A percentile compares a stretch with the other conserved stretches of the same genome.
phyloP scores from a whole-genome alignment of 371 early-diverging fungal genomes.

The Mortierella sp. region DNA sequence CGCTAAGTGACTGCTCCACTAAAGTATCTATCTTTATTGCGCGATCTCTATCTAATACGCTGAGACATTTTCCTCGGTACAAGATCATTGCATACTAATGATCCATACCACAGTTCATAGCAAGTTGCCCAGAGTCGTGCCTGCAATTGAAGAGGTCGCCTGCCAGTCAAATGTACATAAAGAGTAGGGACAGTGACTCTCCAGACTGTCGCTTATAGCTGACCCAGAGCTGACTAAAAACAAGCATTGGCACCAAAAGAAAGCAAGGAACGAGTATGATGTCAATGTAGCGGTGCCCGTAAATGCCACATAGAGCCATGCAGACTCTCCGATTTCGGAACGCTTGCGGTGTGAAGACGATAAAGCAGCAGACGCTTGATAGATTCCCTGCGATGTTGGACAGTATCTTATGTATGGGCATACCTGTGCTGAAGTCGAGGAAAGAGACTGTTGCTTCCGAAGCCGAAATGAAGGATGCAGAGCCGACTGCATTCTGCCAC shows the following conservation, averaged over 20 bases:
- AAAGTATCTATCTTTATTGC: no score
- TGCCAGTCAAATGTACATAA: slow-evolving; percentile 83
- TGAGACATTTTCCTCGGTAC: no score
- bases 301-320: neutral
- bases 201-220: slow-evolving; percentile 71
- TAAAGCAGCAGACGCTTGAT: slow-evolving; percentile 73
- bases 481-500: neutral
- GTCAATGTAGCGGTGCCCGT: neutral
- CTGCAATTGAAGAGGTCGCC: slow-evolving; percentile 87
- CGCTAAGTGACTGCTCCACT: no score
- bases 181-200: slow-evolving; percentile 74
- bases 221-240: slow-evolving; percentile 69
- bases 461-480: neutral
- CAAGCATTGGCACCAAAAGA: neutral
- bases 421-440: neutral
- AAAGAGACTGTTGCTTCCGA: neutral
- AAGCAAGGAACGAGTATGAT: neutral
- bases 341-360: slow-evolving; percentile 76
- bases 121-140: slow-evolving; percentile 79
- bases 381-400: slow-evolving; percentile 59
- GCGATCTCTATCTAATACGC: no score
- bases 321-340: neutral
- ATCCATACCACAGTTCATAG: slow-evolving; percentile 71
- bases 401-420: slow-evolving; percentile 25
- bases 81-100: neutral